phyloP scores from a whole-genome alignment of 108 stramenopile genomes.

The Epithemia pelagica region DNA sequence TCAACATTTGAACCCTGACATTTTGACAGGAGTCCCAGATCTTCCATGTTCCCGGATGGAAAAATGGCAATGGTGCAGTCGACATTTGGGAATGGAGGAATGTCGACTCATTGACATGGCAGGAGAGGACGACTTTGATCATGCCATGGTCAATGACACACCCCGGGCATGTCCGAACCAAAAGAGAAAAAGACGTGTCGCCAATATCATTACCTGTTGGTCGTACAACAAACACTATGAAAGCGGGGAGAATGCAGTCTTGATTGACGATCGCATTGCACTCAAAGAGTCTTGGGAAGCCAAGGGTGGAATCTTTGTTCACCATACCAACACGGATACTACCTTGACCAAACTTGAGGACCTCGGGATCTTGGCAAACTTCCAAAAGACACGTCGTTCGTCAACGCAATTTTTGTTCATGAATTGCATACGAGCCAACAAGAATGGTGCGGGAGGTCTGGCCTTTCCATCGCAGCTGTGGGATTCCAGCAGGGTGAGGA shows the following conservation, averaged over 20 bases:
- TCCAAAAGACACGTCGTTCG: no score
- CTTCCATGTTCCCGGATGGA: conserved; percentile 25
- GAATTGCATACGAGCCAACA: no score
- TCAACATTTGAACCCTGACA: conserved; percentile 33
- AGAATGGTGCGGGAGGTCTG: no score
- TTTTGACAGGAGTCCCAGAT: conserved; percentile 64
- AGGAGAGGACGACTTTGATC: conserved; percentile 8
- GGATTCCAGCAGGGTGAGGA: no score
- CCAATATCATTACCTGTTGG: conserved; percentile 69
- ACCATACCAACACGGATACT: no score
- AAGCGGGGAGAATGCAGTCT: conserved; percentile 40
- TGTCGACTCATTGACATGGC: conserved; percentile 57
- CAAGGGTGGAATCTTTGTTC: conserved; percentile 74
- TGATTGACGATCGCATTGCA: conserved; percentile 66
- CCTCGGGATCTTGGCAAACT: no score
- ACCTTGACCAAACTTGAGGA: no score
- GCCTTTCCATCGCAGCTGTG: no score
- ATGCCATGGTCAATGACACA: not conserved
- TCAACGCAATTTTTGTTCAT: no score
- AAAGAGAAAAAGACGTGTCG: not conserved
- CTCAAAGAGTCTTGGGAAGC: conserved; percentile 48
- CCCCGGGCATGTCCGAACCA: not conserved
- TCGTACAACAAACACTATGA: conserved; percentile 66
- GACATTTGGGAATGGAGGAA: conserved; percentile 38
- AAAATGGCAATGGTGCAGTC: conserved; percentile 61